Base-by-base conservation (phyloP, 169 alveolate species). In the Plasmodium inui region DNA sequence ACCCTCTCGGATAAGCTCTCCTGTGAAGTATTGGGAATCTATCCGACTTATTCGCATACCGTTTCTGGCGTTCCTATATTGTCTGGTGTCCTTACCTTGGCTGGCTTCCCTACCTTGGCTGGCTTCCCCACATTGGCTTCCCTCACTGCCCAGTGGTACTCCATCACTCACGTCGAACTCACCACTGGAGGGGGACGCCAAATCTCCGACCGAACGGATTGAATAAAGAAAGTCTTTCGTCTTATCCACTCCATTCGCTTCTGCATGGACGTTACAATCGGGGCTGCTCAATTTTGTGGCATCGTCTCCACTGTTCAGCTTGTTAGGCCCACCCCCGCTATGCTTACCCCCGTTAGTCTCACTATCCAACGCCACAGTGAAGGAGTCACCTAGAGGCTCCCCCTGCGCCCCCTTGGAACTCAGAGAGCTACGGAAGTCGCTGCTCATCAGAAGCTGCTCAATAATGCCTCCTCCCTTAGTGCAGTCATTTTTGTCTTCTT, bases 21-120 rank as follows among this genome's bases (percentile, higher is more conserved):
- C 46, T 10, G 19, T 30, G 8, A 79, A 79, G 84, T 79, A 79
- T 2, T 79, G 84, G 2, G 84, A n/a, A 37, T 79, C 72, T 39
- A 79, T 79, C 55, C 84, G 19, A 26, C 32, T 79, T n/a, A 79
- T 14, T 22, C 30, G 32, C 28, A 30, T 44, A n/a, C 28, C 8
- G 0, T 79, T 0, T 8, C 34, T 14, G 39, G 19, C 0, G 3
- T n/a, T 0, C 17, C 26, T 44, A 3, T 73, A 17, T 10, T 0
- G n/a, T 0, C 53, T n/a, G 3, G 5, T 26, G 0, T 55, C 28
- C 34, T 5, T 28, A 74, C 83, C 0, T 22, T 22, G 34, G 8
- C 39, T 26, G 61, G 17, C 46, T 10, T 26, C n/a, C n/a, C n/a
- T n/a, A n/a, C n/a, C n/a, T 30, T 1, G 53, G 30, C 2, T 70